phyloP scores from a whole-genome alignment of 768 basidiomycete genomes.

The Solioccasus polychromus region DNA sequence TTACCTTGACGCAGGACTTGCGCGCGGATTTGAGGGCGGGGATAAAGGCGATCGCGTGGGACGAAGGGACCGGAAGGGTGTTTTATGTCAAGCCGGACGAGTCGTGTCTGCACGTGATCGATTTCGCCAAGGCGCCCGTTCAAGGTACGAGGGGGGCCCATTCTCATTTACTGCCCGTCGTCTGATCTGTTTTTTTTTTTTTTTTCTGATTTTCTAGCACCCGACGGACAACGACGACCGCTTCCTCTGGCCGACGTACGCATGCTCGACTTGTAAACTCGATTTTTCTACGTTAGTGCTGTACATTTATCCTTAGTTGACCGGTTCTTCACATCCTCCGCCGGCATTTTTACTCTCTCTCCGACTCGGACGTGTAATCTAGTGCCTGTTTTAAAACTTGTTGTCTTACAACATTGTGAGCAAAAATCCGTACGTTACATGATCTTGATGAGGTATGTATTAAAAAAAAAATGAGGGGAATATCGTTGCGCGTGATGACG shows the following conservation, averaged over 20 bases:
- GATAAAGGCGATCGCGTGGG: slow-evolving; percentile 57
- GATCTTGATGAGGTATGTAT: slow-evolving; percentile 24
- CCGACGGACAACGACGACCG: slow-evolving; percentile 31
- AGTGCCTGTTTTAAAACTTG: background rate
- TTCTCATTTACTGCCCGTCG: too few relatives aligned
- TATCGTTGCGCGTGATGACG: slow-evolving; percentile 18
- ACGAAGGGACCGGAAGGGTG: slow-evolving; percentile 61
- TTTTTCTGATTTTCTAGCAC: slow-evolving; percentile 27
- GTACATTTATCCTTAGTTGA: background rate
- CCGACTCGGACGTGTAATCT: slow-evolving; percentile 13
- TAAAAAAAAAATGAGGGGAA: slow-evolving; percentile 7
- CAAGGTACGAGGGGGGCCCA: slow-evolving; percentile 32
- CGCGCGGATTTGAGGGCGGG: slow-evolving; percentile 25
- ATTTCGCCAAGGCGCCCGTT: slow-evolving; percentile 41
- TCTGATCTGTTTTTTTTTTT: slow-evolving; percentile 15
- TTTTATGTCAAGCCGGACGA: slow-evolving; percentile 47
- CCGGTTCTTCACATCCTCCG: background rate
- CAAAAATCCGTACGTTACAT: slow-evolving; percentile 23
- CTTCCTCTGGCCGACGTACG: slow-evolving; percentile 29
- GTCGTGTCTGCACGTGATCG: slow-evolving; percentile 43
- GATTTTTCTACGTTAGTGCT: background rate
- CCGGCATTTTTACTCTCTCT: background rate
- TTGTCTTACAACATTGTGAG: slow-evolving; percentile 17
- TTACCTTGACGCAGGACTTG: slow-evolving; percentile 17
- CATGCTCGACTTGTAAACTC: slow-evolving; percentile 27